Evolutionary conservation across 1,284 basidiomycete genomes (phyloP), one percentile per base, ranked within the genome.

Genomic region (Sphaerobolus stellatus): DNA sequence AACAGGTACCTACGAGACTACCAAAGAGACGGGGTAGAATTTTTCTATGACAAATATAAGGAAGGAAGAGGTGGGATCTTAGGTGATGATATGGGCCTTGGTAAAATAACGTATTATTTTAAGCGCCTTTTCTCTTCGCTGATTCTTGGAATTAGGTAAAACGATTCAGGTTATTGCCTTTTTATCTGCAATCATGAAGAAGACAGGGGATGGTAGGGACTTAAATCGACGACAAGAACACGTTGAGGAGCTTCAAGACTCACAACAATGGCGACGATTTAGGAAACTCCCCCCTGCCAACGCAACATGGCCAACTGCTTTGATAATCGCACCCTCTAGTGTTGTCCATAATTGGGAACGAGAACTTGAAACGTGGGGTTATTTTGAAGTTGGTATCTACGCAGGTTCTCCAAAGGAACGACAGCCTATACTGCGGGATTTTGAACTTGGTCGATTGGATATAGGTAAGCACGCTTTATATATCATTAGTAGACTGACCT

Each of bases 61-160:
- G 72, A 84, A 59, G 76, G 75, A 0, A 70, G 78, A 44, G 92
- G 92, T 1, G 90, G 85, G 0, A 65, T 94, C 16, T 76, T 94
- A 1, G 92, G 91, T 16, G 92, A 95, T 66, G 92, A 95, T 64
- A 95, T 95, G 92, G 92, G 91, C 53, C 71, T 92, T 55, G 88
- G 89, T 65, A 66, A 81, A 76, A 49, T 54, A 36, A 50, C 47
- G 30, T 9, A 30, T 56, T 46, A n/a, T 31, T 52, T 24, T 22
- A 30, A 7, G n/a, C n/a, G 29, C 24, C 27, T 41, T 18, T 18
- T 27, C 22, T 14, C 11, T 22, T 45, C 11, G 33, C 28, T 30
- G 31, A 6, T n/a, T 18, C 27, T n/a, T 16, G 11, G 48, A 18
- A 25, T 48, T 53, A 77, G 90, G 90, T 2, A 92, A 92, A 77